Conservation (phyloP, 805 yeast species). For the Candida broadrunensis region DNA sequence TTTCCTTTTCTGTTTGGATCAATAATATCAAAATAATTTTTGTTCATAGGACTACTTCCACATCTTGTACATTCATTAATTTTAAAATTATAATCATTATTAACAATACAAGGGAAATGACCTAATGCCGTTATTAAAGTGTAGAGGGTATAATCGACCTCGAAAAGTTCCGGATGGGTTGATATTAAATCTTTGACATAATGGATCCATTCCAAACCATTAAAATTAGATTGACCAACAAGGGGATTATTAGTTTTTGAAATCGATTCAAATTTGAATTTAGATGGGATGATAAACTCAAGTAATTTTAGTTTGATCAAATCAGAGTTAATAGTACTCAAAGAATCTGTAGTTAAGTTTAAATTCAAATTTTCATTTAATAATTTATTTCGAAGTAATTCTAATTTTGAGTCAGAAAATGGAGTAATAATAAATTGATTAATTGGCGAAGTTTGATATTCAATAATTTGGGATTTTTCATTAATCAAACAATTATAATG, state of each 20-base stretch:
- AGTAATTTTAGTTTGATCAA: constrained; percentile 1
- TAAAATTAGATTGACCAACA: not conserved
- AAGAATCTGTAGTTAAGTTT: not conserved
- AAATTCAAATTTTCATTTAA: not conserved
- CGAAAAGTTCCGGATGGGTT: constrained; percentile 6
- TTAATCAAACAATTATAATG: constrained; percentile 8
- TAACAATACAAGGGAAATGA: constrained; percentile 39
- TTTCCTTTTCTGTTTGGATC: constrained; percentile 19
- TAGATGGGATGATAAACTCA: not conserved
- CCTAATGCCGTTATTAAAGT: constrained; percentile 39
- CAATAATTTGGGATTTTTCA: not conserved
- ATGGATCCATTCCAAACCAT: constrained; percentile 19
- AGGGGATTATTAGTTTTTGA: not conserved
- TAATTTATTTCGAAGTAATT: constrained; percentile 7
- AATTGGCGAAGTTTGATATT: constrained; percentile 3
- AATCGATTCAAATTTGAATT: not conserved
- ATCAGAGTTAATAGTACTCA: not conserved
- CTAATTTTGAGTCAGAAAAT: constrained; percentile 17
- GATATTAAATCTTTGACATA: constrained; percentile 11
- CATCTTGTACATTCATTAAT: constrained; percentile 36
- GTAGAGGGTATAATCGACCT: constrained; percentile 13
- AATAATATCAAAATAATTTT: constrained; percentile 22
- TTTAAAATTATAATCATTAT: constrained; percentile 30
- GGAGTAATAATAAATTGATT: constrained; percentile 7
- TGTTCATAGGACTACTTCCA: constrained; percentile 22